These are phyloP conservation scores for Metschnikowia lochheadii DNA, from an alignment of 805 yeast genomes.

Conservation along the genomic window DNA sequence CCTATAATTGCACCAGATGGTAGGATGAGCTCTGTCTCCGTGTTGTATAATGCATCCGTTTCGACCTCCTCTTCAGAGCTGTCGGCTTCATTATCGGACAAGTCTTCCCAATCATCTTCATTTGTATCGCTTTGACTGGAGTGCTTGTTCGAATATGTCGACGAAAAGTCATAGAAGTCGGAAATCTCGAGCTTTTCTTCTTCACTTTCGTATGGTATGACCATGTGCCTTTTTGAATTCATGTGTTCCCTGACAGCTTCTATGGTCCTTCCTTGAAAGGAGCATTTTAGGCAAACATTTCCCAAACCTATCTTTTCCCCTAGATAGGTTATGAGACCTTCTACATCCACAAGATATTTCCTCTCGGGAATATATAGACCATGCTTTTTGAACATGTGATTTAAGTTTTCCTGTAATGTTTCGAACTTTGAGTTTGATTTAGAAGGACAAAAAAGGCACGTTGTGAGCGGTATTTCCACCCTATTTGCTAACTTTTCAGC, in stretches of 20 bases:
- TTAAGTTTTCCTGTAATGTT: conserved; percentile 42
- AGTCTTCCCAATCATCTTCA: conserved; percentile 40
- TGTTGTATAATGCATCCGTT: conserved; percentile 30
- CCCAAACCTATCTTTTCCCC: conserved; percentile 82
- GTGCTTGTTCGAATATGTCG: conserved; percentile 45
- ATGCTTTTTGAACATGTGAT: conserved; percentile 74
- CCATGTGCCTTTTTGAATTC: conserved; percentile 79
- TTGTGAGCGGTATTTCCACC: conserved; percentile 45
- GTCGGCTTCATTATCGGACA: conserved; percentile 27
- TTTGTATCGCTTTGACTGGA: conserved; percentile 1
- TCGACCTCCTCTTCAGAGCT: conserved; percentile 26
- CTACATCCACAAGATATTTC: conserved; percentile 59
- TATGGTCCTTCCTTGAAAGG: conserved; percentile 75
- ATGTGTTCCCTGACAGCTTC: conserved; percentile 90
- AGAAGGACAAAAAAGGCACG: conserved; percentile 49
- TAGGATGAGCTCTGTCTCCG: conserved; percentile 37
- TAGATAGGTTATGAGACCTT: conserved; percentile 70
- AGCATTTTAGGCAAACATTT: conserved; percentile 76
- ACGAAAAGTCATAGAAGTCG: conserved; percentile 78
- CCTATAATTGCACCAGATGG: conserved; percentile 42
- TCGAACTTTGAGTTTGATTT: conserved; percentile 31
- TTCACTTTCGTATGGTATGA: conserved; percentile 80
- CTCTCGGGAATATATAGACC: conserved; percentile 88
- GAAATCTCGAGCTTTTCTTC: conserved; percentile 74
- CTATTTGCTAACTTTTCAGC: conserved; percentile 42